Percentiles rank a stretch among this genome's conserved stretches.
Evolutionary conservation across 2,329 filamentous ascomycete genomes (phyloP).

Genomic region (Neurospora sp.): DNA sequence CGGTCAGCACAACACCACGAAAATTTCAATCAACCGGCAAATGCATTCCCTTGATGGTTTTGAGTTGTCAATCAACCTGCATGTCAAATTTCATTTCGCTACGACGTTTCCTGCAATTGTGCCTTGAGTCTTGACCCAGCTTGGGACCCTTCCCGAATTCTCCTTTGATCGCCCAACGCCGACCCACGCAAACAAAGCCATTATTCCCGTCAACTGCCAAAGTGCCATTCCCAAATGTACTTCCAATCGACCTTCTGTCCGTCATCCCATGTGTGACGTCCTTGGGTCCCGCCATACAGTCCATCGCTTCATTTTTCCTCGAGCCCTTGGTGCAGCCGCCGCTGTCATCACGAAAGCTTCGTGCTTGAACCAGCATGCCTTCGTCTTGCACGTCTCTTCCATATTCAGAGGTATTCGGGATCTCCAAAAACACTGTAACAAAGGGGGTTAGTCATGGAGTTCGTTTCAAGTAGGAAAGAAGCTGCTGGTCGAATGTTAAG

Average conservation of each 20-base stretch:
- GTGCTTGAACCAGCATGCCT: too few species aligned
- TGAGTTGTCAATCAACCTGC: rapidly evolving
- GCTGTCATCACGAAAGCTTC: too few species aligned
- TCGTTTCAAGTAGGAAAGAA: neutral
- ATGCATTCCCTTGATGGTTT: neutral
- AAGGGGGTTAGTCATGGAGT: neutral
- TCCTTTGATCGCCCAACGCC: neutral
- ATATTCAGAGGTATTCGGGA: neutral
- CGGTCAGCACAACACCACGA: neutral
- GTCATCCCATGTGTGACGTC: neutral
- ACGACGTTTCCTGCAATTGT: neutral
- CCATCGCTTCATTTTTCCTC: neutral
- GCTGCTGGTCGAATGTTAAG: too few species aligned
- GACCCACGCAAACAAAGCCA: neutral
- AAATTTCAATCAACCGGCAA: neutral
- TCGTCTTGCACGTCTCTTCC: too few species aligned
- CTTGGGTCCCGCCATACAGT: neutral
- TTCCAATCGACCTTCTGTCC: neutral
- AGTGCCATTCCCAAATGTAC: too few species aligned
- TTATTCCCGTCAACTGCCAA: neutral
- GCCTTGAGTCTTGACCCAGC: neutral
- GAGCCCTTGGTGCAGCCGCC: neutral
- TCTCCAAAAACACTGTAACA: neutral
- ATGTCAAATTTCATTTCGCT: rapidly evolving
- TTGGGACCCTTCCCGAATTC: neutral